Evolutionary conservation across 2,329 filamentous ascomycete genomes (phyloP), one percentile per base, ranked within the genome.

Genomic region (Xylaria sp.): DNA sequence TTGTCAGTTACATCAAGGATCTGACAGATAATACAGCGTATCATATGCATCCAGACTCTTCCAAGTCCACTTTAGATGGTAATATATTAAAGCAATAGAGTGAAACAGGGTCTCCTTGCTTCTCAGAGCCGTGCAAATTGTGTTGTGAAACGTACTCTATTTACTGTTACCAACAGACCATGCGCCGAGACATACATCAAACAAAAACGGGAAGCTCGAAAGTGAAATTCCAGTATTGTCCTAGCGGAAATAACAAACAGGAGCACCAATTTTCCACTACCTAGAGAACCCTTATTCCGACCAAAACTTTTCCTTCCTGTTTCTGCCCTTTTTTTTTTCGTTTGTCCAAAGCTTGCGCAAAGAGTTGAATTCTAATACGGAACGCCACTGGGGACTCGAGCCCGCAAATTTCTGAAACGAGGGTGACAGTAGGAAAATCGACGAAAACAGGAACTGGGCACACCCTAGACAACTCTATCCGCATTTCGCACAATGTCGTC

Each of bases 401-500:
- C 58, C 67, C 60, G 18, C 53, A 57, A 72, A 72, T 69, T 67
- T 71, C 70, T 57, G 28, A 68, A 63, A 72, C 68, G 48, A 69
- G 52, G 43, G 59, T 61, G 65, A 70, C 57, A 66, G 52, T 65
- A 64, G 58, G 46, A 65, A 53, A 66, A 48, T 15, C 20, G 10
- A 59, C 50, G 30, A 18, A 53, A 20, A 58, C n/a, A 23, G 50
- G 20, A 36, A 43, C 15, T 30, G n/a, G 39, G 34, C 43, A 48
- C 23, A 57, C 46, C 56, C 39, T 20, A 45, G 41, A 50, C 25
- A n/a, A n/a, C 28, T 52, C 58, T 53, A 41, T 65, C 50, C n/a
- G 34, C 39, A 36, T 28, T 25, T 18, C 41, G 39, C 43, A 60
- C 36, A 50, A 60, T 61, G 56, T 41, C 25, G 39, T 61, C 41